Evolutionary conservation across 805 yeast genomes (phyloP).

Genomic region (Saturnispora halmiae): DNA sequence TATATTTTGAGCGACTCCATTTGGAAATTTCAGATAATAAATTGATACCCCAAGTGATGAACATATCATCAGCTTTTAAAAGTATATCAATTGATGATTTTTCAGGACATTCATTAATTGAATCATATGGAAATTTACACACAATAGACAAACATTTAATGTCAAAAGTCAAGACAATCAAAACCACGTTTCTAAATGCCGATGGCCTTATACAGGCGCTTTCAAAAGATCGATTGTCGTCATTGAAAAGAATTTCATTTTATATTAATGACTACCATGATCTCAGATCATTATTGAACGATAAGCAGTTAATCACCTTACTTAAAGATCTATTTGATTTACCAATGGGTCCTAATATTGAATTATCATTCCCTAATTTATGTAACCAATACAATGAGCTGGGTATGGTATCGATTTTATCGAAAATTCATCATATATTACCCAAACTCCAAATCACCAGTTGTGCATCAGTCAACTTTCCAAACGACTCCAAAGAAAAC

Average conservation of each 20-base stretch:
- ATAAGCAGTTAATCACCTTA: background rate
- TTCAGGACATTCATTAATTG: background rate
- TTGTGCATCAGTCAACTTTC: constrained; percentile 2
- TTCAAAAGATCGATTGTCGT: background rate
- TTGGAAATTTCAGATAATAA: background rate
- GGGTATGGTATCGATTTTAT: background rate
- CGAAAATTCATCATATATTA: background rate
- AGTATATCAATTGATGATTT: constrained; percentile 4
- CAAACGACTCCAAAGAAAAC: background rate
- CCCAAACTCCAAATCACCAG: background rate
- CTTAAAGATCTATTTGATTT: background rate
- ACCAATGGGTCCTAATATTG: background rate
- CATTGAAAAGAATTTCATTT: background rate
- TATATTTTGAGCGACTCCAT: background rate
- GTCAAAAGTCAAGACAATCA: background rate
- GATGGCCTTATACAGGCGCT: background rate
- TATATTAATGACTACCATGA: background rate
- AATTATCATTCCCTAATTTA: constrained; percentile 1
- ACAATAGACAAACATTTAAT: background rate
- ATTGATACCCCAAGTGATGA: background rate
- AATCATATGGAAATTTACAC: background rate
- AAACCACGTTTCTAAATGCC: background rate
- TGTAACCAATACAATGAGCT: background rate
- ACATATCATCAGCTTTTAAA: background rate
- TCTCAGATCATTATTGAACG: background rate